Evolutionary conservation across 306 rosid genomes (phyloP).

Genomic region (Gleditsia sinensis): DNA sequence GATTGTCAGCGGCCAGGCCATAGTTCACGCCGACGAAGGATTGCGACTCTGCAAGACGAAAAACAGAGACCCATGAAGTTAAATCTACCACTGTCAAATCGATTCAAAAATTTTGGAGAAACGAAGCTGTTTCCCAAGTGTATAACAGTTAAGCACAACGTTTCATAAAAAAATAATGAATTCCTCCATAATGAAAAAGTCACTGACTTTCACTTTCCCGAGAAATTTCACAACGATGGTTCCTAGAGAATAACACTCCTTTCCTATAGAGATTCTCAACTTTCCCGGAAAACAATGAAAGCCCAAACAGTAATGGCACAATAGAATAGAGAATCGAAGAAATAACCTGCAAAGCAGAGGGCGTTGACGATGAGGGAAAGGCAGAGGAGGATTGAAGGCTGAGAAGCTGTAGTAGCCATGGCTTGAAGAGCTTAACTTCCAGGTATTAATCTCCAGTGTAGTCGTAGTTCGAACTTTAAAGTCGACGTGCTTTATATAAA

Average conservation of each 20-base stretch:
- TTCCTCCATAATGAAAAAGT: neutral
- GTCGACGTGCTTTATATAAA: constrained; percentile 22
- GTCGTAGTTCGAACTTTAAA: neutral
- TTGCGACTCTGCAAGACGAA: constrained; percentile 62
- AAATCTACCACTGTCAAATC: too few relatives aligned
- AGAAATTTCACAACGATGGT: neutral
- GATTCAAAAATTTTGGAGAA: neutral
- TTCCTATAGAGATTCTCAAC: neutral
- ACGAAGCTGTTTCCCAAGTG: neutral
- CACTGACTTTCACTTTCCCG: neutral
- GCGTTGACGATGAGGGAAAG: constrained; percentile 42
- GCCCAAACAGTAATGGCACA: neutral
- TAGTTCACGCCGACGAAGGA: constrained; percentile 88
- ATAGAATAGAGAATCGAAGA: neutral
- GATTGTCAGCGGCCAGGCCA: constrained; percentile 77
- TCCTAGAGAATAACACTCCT: constrained; percentile 18
- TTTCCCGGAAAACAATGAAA: neutral
- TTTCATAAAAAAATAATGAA: neutral
- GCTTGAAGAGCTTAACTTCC: neutral
- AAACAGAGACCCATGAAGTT: neutral
- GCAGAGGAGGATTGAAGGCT: constrained; percentile 31
- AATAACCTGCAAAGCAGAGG: constrained; percentile 52
- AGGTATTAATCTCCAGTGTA: neutral
- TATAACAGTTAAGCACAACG: neutral
- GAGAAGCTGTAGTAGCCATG: constrained; percentile 46